Evolutionary conservation across 257 asterid species (phyloP), one percentile per base, ranked within the genome.

Genomic region (Rhazya stricta): DNA sequence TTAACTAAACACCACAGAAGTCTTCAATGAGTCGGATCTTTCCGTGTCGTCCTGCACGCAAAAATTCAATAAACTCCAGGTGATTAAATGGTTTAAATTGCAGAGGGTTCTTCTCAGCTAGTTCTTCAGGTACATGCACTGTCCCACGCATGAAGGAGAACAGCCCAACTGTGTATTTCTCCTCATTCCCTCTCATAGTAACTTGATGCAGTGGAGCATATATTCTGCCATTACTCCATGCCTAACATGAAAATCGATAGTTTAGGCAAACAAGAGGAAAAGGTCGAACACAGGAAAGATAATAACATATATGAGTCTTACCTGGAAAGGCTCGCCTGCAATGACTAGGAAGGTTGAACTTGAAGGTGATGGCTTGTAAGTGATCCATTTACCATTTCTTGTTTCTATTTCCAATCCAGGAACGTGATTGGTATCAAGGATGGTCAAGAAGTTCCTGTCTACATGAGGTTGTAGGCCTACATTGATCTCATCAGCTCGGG

Each of bases 241-340:
- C 96, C 97, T 91, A 53, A 48, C 57, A 51, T 18, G 1, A 4
- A 19, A 18, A 74, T n/a, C n/a, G n/a, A n/a, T n/a, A n/a, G n/a
- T n/a, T n/a, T n/a, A n/a, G n/a, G n/a, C n/a, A n/a, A n/a, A n/a
- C n/a, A 9, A n/a, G 16, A 39, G 39, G 32, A 5, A 63, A 4
- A 15, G 12, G 36, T 9, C 6, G 25, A 8, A 51, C 19, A 18
- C 6, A 5, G 53, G 0, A n/a, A n/a, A n/a, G n/a, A n/a, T n/a
- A n/a, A n/a, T n/a, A n/a, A n/a, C n/a, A n/a, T n/a, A n/a, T n/a
- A 30, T 61, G 21, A 5, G 18, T 42, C 5, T 67, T 21, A 91
- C 96, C 96, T 86, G 85, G 32, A 89, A 83, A 0, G 93, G 92
- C 29, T 91, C 97, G 1, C 96, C 97, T 0, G 94, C 94, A 86